These are phyloP conservation scores for Sclerospora graminicola DNA, from an alignment of 352 stramenopile species.

Conservation along the genomic window DNA sequence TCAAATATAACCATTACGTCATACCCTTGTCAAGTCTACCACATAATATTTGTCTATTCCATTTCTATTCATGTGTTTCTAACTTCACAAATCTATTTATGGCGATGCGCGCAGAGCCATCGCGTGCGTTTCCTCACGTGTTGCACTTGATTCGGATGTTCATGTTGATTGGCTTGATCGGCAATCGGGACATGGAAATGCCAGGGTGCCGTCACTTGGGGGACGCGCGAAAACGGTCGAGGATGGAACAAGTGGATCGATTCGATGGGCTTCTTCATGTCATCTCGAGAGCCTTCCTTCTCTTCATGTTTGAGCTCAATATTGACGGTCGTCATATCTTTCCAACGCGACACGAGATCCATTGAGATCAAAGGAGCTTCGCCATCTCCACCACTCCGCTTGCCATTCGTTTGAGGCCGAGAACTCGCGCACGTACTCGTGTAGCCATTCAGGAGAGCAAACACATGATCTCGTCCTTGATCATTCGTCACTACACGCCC, in stretches of 20 bases:
- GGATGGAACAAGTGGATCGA: constrained; percentile 44
- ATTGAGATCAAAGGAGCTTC: constrained; percentile 31
- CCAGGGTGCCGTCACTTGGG: constrained; percentile 32
- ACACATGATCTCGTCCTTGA: constrained; percentile 94
- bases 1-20: too few species aligned
- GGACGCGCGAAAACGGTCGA: constrained; percentile 58
- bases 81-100: too few species aligned
- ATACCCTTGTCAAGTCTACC: too few species aligned
- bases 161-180: constrained; percentile 11
- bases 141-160: constrained; percentile 16
- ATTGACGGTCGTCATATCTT: constrained; percentile 56
- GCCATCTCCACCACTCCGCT: constrained; percentile 4
- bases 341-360: constrained; percentile 66
- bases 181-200: constrained; percentile 55
- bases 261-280: constrained; percentile 21
- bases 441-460: constrained; percentile 42
- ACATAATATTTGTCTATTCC: background rate
- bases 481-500: constrained; percentile 93
- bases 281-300: too few species aligned
- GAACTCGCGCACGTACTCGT: constrained; percentile 6
- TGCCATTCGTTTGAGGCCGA: constrained; percentile 12
- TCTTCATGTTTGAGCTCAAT: constrained; percentile 66
- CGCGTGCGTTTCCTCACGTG: constrained; percentile 19
- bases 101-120: constrained; percentile 33
- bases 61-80: too few species aligned